Conservation (phyloP, 306 rosid genomes). For the Argentina anserina region DNA sequence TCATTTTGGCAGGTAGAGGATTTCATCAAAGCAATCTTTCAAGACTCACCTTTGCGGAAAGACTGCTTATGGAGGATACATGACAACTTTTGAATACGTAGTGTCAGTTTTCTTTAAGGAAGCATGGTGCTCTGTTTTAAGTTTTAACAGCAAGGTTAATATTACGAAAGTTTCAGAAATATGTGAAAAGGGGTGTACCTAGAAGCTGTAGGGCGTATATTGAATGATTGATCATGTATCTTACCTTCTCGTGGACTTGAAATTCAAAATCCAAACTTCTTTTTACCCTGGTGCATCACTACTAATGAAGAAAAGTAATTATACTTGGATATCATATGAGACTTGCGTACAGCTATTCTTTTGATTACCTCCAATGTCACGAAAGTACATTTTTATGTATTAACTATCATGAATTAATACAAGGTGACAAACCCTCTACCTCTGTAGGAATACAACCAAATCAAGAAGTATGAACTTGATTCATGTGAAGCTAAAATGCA, state of each 20-base stretch:
- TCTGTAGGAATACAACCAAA: too few species aligned
- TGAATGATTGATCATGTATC: background rate
- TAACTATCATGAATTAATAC: too few species aligned
- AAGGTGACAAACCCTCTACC: too few species aligned
- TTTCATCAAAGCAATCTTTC: conserved; percentile 79
- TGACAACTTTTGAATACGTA: conserved; percentile 33
- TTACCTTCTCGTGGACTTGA: background rate
- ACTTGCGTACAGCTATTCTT: too few species aligned
- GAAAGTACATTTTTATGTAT: too few species aligned
- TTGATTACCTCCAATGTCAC: too few species aligned
- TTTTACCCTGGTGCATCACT: background rate
- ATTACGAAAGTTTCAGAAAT: background rate
- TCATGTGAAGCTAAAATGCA: too few species aligned
- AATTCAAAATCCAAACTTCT: background rate
- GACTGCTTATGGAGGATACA: conserved; percentile 77
- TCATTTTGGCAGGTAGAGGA: conserved; percentile 51
- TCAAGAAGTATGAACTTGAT: too few species aligned
- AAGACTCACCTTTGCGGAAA: conserved; percentile 73
- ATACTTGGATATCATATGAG: too few species aligned
- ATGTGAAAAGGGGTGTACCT: background rate
- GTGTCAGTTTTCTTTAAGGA: too few species aligned
- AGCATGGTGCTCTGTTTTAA: background rate
- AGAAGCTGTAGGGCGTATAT: background rate
- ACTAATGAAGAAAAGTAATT: too few species aligned
- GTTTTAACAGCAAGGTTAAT: too few species aligned